Evolutionary conservation across 2,329 filamentous ascomycete species (phyloP), one percentile per base, ranked within the genome.

Genomic region (Nannizzia gypsea): DNA sequence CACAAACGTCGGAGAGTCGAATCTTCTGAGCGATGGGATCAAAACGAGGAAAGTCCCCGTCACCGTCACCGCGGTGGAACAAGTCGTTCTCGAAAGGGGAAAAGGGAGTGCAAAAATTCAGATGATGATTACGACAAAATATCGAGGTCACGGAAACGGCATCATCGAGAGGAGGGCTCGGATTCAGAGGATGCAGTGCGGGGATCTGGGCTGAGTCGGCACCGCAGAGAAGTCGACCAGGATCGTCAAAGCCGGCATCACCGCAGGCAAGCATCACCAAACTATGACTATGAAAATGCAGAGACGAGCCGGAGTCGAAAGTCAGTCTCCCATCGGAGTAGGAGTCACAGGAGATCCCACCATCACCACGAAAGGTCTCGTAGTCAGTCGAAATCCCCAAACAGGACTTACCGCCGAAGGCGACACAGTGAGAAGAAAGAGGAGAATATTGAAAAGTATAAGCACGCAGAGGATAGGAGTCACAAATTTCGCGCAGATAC

Each of bases 151-250:
- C 31, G 54, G 20, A 22, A 34, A 8, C 36, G 54, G 26, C 31
- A 2, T 24, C 54, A 40, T 20, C 17, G 11, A 8, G 54, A 40
- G 15, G 28, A 56, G 26, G 11, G 38, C 9, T 42, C 54, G 15
- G 34, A 56, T 17, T 40, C 34, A 6, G 54, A 42, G 8, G 38
- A 42, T n/a, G 5, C 13, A 31, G 8, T 9, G 15, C 48, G 28
- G 13, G 28, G 17, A 54, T 34, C 48, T 6, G 48, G n/a, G 8
- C 24, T 11, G 2, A 8, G 24, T 54, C 15, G 64, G 64, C 34
- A 66, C 64, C 57, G 65, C 64, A 48, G 65, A 67, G 22, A 65
- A 63, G 40, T 58, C 63, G 11, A 65, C 67, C 5, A 65, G 6
- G 48, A 20, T 34, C 48, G 26, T 17, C 48, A 11, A 9, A n/a